phyloP scores from a whole-genome alignment of 1,284 basidiomycete genomes.

The Phlebopus sp. region DNA sequence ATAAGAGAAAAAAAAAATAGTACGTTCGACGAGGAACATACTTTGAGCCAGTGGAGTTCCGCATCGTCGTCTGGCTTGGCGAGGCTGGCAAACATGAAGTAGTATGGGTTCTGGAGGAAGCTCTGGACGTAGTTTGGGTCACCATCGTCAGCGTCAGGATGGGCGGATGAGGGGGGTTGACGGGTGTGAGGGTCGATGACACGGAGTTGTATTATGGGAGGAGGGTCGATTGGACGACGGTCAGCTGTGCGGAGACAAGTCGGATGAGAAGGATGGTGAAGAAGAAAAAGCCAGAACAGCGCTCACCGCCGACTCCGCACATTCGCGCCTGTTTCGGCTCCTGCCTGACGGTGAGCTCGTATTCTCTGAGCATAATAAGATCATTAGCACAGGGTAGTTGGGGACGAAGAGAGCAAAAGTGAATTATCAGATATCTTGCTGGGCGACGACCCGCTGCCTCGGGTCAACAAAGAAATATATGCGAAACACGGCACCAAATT shows the following conservation, averaged over 20 bases:
- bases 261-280: constrained; percentile 7
- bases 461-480: constrained; percentile 2
- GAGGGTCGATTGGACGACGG: constrained; percentile 92
- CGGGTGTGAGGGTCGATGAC: constrained; percentile 72
- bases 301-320: constrained; percentile 89
- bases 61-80: constrained; percentile 86
- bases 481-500: constrained; percentile 6
- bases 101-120: constrained; percentile 87
- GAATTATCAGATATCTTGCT: constrained; percentile 18
- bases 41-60: constrained; percentile 91
- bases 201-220: constrained; percentile 92
- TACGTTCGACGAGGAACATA: constrained; percentile 26
- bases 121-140: constrained; percentile 38
- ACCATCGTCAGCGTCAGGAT: constrained; percentile 33
- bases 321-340: constrained; percentile 90
- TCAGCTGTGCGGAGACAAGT: constrained; percentile 51
- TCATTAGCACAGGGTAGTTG: too few relatives aligned
- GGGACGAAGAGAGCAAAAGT: not conserved
- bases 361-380: constrained; percentile 65
- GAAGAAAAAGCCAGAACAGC: constrained; percentile 37
- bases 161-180: constrained; percentile 23
- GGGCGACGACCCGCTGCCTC: constrained; percentile 9
- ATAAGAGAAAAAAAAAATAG: not conserved
- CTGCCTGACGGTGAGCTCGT: constrained; percentile 81
- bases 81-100: constrained; percentile 91